phyloP scores from a whole-genome alignment of 176 grass and related monocot species.

The Areca catechu region DNA sequence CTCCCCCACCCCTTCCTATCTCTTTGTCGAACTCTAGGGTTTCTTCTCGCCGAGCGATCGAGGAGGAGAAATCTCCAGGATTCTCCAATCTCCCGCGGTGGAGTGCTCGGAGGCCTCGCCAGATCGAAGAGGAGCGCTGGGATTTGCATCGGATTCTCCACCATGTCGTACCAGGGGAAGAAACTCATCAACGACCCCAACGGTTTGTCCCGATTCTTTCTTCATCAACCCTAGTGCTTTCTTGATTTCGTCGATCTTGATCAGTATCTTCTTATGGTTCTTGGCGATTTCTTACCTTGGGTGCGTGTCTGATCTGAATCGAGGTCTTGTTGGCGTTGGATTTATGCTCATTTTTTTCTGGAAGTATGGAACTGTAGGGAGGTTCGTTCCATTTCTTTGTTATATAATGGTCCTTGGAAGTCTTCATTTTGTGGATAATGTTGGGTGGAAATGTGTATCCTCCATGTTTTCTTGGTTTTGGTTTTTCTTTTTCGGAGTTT shows the following conservation, averaged over 20 bases:
- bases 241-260: conserved; percentile 3
- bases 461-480: too few relatives aligned
- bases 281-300: background rate
- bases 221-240: background rate
- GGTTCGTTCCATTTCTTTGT: too few relatives aligned
- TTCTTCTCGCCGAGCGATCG: too few relatives aligned
- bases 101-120: background rate
- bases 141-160: background rate
- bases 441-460: too few relatives aligned
- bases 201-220: conserved; percentile 29
- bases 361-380: background rate
- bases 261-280: background rate
- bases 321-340: background rate
- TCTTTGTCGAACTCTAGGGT: background rate
- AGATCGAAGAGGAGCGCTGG: background rate
- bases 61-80: too few relatives aligned
- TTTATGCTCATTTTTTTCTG: conserved; percentile 21
- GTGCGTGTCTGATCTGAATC: background rate
- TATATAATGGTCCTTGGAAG: too few relatives aligned
- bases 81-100: background rate
- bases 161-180: conserved; percentile 84
- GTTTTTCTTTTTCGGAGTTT: too few relatives aligned
- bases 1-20: conserved; percentile 8
- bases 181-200: conserved; percentile 88
- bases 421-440: too few relatives aligned